These are phyloP conservation scores for Exserohilum rostratum DNA, from an alignment of 2,329 filamentous ascomycete species.

Conservation along the genomic window DNA sequence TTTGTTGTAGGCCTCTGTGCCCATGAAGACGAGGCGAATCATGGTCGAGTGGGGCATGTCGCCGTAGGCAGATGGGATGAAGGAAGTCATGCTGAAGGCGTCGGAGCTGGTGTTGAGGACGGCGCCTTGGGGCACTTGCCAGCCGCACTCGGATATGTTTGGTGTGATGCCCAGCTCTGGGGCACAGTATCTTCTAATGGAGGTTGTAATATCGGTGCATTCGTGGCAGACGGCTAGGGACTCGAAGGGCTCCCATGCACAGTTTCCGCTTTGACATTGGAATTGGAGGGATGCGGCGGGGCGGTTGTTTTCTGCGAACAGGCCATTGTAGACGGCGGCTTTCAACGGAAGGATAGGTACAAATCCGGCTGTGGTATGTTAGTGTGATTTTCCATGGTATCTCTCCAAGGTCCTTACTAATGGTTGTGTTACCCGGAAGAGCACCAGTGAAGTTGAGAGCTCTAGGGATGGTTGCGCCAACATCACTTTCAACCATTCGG, in stretches of 20 bases:
- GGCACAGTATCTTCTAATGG: conserved; percentile 17
- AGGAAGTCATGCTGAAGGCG: conserved; percentile 25
- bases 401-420: conserved; percentile 7
- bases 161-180: conserved; percentile 11
- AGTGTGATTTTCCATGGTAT: neutral
- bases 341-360: conserved; percentile 20
- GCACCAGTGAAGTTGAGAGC: conserved; percentile 18
- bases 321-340: conserved; percentile 19
- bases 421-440: conserved; percentile 16
- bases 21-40: conserved; percentile 20
- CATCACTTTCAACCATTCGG: conserved; percentile 18
- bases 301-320: conserved; percentile 22
- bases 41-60: conserved; percentile 22
- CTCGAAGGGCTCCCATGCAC: conserved; percentile 17
- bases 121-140: conserved; percentile 18
- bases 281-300: conserved; percentile 19
- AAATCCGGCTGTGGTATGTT: conserved; percentile 12
- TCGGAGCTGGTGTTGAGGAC: conserved; percentile 22
- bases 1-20: conserved; percentile 17
- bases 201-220: conserved; percentile 17
- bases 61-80: conserved; percentile 21
- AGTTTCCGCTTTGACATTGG: conserved; percentile 18
- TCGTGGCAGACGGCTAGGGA: conserved; percentile 17
- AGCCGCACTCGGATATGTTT: conserved; percentile 16
- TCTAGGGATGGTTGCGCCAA: conserved; percentile 14